Conservation (phyloP, 192 early-diverging fungal genomes). For the Mortierella alpina region DNA sequence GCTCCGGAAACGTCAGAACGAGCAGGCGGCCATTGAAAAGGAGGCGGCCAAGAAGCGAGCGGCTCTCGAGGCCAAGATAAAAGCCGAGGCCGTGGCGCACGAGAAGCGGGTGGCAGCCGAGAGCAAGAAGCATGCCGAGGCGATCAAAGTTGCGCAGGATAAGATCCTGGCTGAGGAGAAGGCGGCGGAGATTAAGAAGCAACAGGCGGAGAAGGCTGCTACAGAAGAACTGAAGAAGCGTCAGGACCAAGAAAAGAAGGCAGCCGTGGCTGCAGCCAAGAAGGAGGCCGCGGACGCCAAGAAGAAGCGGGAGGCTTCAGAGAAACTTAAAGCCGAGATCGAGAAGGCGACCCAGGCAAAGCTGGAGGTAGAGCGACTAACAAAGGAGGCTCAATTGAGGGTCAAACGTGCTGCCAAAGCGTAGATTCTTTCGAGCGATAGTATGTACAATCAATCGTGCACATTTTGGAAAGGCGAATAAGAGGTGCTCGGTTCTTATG, state of each 20-base stretch:
- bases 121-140: conserved; percentile 23
- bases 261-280: background rate
- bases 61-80: conserved; percentile 5
- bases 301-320: too few species aligned
- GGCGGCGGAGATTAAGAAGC: conserved; percentile 21
- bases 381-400: conserved; percentile 6
- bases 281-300: conserved; percentile 5
- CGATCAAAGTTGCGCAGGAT: conserved; percentile 12
- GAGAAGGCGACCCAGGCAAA: conserved; percentile 10
- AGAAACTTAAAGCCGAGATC: conserved; percentile 11
- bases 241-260: conserved; percentile 11
- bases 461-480: too few species aligned
- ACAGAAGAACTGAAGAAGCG: conserved; percentile 7
- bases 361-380: conserved; percentile 5
- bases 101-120: conserved; percentile 9
- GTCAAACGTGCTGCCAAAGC: background rate
- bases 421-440: too few species aligned
- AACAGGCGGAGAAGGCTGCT: background rate
- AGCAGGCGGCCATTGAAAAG: conserved; percentile 20
- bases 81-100: conserved; percentile 18
- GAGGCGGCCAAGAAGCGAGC: conserved; percentile 1
- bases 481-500: too few species aligned
- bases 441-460: too few species aligned
- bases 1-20: background rate
- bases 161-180: conserved; percentile 25